phyloP scores from a whole-genome alignment of 2,329 filamentous ascomycete species.

The Exophiala phaeomuriformis region DNA sequence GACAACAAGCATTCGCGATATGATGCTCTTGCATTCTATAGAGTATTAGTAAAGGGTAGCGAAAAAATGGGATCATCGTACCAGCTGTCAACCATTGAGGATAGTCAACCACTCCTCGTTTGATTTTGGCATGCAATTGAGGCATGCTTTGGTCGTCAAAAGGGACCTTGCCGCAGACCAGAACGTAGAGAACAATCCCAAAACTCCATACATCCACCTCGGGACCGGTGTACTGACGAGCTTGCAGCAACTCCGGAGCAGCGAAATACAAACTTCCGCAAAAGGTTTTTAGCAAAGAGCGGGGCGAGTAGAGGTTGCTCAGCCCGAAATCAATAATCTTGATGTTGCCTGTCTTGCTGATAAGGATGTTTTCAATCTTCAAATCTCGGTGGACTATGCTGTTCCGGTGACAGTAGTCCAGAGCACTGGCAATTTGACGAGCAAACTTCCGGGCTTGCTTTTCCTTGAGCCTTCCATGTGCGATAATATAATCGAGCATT shows the following conservation, averaged over 20 bases:
- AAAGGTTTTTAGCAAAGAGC: constrained; percentile 84
- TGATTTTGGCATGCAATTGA: constrained; percentile 95
- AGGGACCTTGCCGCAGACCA: constrained; percentile 95
- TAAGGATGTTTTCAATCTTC: constrained; percentile 98
- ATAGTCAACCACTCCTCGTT: constrained; percentile 93
- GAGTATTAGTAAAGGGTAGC: constrained; percentile 33
- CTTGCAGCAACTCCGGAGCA: constrained; percentile 87
- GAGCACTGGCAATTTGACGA: constrained; percentile 88
- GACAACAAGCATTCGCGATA: constrained; percentile 91
- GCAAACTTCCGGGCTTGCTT: constrained; percentile 98
- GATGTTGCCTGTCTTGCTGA: constrained; percentile 97
- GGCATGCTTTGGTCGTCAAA: constrained; percentile 99
- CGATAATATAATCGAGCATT: constrained; percentile 99
- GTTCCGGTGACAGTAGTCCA: constrained; percentile 97
- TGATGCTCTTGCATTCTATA: constrained; percentile 83
- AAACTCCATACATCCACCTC: constrained; percentile 99
- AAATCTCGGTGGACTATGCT: constrained; percentile 96
- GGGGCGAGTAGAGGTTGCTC: constrained; percentile 88
- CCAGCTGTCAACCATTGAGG: constrained; percentile 85
- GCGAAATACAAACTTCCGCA: constrained; percentile 98
- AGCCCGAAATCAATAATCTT: constrained; percentile 99
- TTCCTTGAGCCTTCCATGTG: constrained; percentile 92
- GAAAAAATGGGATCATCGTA: constrained; percentile 41
- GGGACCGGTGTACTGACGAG: constrained; percentile 86
- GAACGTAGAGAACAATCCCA: constrained; percentile 91